Evolutionary conservation across 2,329 filamentous ascomycete genomes (phyloP), one percentile per base, ranked within the genome.

Genomic region (Trichoderma lentiforme): DNA sequence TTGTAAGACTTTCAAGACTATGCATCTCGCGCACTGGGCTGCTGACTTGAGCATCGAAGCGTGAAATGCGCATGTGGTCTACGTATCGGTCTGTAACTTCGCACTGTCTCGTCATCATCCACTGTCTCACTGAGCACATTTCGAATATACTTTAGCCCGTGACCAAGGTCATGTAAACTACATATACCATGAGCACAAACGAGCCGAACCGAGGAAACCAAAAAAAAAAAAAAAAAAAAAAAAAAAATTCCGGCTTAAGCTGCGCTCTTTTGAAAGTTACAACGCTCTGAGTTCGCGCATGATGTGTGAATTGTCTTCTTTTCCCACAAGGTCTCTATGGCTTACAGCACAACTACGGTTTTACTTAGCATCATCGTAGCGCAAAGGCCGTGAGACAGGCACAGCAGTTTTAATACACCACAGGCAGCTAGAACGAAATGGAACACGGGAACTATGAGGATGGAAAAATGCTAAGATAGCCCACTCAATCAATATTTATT

Each of bases 41-140:
- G 66, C 67, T 70, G 67, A 70, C 67, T 9, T 26, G 36, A 11
- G 30, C 14, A n/a, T 21, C 56, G 15, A 18, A 15, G 3, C 15
- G n/a, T 12, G 9, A 39, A 34, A 62, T 53, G 57, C 15, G 39
- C 67, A 70, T 70, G 67, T 53, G 57, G 57, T 21, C 21, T 21
- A 11, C 26, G 15, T 62, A 43, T 3, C 14, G 18, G 15, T 7
- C 7, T 43, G 15, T 18, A 36, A 4, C 30, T 53, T 62, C 67
- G 36, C 67, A 62, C 67, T 58, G 56, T 70, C 67, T 51, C 28
- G 57, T 70, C 57, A 61, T 51, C 24, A 14, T n/a, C 39, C n/a
- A 36, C 21, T 8, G 15, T 24, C 30, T 66, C 6, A 34, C n/a
- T 15, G n/a, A 7, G 15, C 24, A 34, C 28, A 36, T n/a, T 24